phyloP scores from a whole-genome alignment of 176 grass and related monocot species.

The Aegilops speltoides region DNA sequence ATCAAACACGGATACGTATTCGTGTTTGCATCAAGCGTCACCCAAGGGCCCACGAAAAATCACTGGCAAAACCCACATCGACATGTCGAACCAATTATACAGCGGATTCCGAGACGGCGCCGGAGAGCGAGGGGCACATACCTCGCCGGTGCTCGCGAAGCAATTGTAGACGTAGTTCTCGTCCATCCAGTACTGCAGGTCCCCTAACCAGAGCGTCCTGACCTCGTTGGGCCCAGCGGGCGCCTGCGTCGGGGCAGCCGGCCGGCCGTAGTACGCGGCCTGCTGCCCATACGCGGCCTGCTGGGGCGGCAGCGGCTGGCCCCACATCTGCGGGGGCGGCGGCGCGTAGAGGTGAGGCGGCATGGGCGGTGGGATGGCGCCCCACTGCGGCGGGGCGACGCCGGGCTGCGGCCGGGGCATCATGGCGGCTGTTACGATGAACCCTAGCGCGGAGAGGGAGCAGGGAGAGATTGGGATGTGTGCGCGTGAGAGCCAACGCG shows the following conservation, averaged over 20 bases:
- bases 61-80: background rate
- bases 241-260: background rate
- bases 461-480: too few species aligned
- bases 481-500: too few species aligned
- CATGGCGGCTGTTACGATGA: too few species aligned
- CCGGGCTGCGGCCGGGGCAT: too few species aligned
- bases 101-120: background rate
- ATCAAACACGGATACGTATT: background rate
- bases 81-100: background rate
- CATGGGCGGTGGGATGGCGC: conserved; percentile 53
- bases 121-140: background rate
- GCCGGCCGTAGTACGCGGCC: conserved; percentile 22
- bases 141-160: too few species aligned
- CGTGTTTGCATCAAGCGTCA: background rate
- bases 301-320: conserved; percentile 39
- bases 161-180: too few species aligned
- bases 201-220: too few species aligned
- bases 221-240: background rate
- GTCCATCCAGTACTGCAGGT: too few species aligned
- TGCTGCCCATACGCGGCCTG: conserved; percentile 30
- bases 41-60: background rate
- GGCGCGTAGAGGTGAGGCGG: conserved; percentile 42
- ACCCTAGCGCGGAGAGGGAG: too few species aligned
- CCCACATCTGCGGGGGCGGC: conserved; percentile 62
- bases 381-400: conserved; percentile 54